Evolutionary conservation across 2,329 filamentous ascomycete genomes (phyloP).

Genomic region (Claviceps sp.): DNA sequence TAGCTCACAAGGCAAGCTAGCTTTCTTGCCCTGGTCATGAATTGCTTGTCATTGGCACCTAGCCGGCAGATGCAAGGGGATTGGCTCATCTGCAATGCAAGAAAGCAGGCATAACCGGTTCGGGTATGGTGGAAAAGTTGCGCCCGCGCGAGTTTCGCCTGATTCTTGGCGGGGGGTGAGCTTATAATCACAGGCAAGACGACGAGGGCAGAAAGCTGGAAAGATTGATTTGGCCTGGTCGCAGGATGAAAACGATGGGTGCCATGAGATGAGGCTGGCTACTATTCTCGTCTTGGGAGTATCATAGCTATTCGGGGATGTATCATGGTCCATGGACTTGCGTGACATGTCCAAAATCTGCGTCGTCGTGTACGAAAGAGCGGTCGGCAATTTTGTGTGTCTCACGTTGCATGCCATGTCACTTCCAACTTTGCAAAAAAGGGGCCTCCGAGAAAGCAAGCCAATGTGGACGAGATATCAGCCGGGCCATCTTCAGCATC

Average conservation of each 20-base stretch:
- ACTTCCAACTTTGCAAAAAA: background rate
- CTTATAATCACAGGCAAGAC: no score
- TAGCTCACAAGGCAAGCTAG: background rate
- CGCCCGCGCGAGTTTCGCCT: background rate
- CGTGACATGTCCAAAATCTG: background rate
- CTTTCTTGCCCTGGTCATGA: background rate
- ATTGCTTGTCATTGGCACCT: background rate
- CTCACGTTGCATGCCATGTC: background rate
- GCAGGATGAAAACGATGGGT: no score
- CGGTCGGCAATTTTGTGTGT: background rate
- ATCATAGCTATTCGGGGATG: background rate
- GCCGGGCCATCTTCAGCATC: background rate
- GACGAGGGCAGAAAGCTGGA: no score
- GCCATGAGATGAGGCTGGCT: no score
- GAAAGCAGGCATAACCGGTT: background rate
- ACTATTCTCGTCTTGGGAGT: no score
- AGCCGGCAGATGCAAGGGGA: background rate
- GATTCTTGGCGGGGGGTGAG: background rate
- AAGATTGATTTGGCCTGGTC: no score
- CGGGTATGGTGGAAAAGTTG: background rate
- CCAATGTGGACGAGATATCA: background rate
- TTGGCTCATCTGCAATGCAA: background rate
- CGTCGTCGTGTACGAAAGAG: background rate
- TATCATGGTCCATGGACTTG: background rate
- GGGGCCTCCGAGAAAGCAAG: background rate